Conservation (phyloP, 805 yeast species). For the Zygoascus bituminiphila region DNA sequence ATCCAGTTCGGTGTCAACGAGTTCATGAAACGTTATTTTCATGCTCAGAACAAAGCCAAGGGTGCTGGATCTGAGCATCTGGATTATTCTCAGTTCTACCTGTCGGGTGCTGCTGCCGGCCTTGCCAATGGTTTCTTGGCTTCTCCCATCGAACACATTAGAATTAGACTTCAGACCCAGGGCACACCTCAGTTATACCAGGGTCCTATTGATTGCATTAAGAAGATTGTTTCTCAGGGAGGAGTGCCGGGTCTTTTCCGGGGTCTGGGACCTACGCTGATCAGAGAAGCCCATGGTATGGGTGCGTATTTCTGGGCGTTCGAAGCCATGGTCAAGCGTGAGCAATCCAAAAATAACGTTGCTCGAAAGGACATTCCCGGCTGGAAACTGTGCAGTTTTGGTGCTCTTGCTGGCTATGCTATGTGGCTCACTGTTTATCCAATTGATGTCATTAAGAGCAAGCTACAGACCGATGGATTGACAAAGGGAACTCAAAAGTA, state of each 20-base stretch:
- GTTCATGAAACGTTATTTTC: constrained; percentile 76
- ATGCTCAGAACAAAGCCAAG: constrained; percentile 34
- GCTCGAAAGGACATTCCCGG: constrained; percentile 73
- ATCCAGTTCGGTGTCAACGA: constrained; percentile 95
- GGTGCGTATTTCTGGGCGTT: constrained; percentile 75
- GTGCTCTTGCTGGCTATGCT: constrained; percentile 85
- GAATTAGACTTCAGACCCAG: constrained; percentile 91
- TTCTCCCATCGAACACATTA: constrained; percentile 88
- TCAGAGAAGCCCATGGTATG: constrained; percentile 81
- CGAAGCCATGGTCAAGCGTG: constrained; percentile 74
- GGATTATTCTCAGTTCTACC: constrained; percentile 58
- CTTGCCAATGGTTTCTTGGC: constrained; percentile 82
- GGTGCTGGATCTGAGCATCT: constrained; percentile 33
- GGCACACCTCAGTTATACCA: constrained; percentile 45
- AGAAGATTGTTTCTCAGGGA: constrained; percentile 50
- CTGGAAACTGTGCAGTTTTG: constrained; percentile 77
- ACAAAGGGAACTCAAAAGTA: constrained; percentile 51
- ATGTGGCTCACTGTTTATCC: constrained; percentile 86
- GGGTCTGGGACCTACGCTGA: constrained; percentile 74
- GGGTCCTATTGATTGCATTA: constrained; percentile 71
- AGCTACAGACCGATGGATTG: constrained; percentile 69
- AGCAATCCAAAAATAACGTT: constrained; percentile 40
- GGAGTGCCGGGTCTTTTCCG: constrained; percentile 52
- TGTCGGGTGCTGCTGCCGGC: constrained; percentile 89
- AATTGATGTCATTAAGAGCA: constrained; percentile 83